These are phyloP conservation scores for Powellomyces hirtus DNA, from an alignment of 192 early-diverging fungal genomes.

Conservation along the genomic window DNA sequence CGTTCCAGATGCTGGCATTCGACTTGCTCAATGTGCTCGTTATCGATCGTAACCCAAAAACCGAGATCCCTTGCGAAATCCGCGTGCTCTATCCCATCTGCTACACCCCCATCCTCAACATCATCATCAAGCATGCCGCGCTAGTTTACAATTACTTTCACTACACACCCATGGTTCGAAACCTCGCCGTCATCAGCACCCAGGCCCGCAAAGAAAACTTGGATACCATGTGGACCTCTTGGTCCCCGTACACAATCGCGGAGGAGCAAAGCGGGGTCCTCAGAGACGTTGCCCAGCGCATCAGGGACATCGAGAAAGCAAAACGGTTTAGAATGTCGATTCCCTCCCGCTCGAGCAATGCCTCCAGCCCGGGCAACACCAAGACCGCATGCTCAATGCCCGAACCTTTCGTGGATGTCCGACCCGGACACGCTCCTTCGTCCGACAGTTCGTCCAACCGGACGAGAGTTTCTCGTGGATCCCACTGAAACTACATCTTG, in stretches of 20 bases:
- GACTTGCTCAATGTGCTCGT: background rate
- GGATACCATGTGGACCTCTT: background rate
- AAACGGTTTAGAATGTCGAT: no score
- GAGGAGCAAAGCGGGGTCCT: background rate
- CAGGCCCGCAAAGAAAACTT: background rate
- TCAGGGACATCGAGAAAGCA: background rate
- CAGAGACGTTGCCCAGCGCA: background rate
- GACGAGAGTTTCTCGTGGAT: no score
- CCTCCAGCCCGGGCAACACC: no score
- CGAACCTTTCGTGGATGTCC: no score
- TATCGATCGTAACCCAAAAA: background rate
- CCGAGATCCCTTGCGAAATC: background rate
- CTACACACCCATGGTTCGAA: slow-evolving; percentile 1
- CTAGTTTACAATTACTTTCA: slow-evolving; percentile 10
- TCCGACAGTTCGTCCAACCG: no score
- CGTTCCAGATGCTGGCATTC: background rate
- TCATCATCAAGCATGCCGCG: slow-evolving; percentile 2
- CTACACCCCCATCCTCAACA: slow-evolving; percentile 3
- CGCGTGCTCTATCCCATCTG: background rate
- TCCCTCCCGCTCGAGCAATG: no score
- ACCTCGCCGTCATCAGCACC: background rate
- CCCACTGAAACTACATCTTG: no score
- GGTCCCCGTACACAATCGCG: background rate
- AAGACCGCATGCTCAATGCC: no score
- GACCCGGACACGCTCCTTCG: no score